A percentile compares a stretch with the other conserved stretches of the same genome.
phyloP scores from a whole-genome alignment of 805 yeast species.

The Ogataea ramenticola region DNA sequence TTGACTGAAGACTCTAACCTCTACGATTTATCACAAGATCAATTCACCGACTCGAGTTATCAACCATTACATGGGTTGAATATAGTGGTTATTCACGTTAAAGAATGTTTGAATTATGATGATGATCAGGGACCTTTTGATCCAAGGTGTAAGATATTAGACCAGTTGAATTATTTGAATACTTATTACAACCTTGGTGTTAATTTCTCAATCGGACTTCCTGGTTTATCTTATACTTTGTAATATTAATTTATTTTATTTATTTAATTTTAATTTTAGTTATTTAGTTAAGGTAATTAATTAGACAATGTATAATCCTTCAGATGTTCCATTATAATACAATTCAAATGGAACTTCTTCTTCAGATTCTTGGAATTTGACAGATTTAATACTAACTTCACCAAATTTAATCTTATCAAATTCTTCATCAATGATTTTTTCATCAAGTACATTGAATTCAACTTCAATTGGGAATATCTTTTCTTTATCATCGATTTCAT shows the following conservation, averaged over 20 bases:
- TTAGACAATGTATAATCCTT: conserved; percentile 47
- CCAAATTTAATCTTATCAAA: conserved; percentile 33
- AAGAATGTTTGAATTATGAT: conserved; percentile 29
- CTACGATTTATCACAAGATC: neutral
- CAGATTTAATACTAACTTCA: conserved; percentile 60
- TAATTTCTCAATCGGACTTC: conserved; percentile 43
- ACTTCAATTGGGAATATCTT: conserved; percentile 83
- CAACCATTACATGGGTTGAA: conserved; percentile 37
- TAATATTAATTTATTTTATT: neutral
- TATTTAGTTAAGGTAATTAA: neutral
- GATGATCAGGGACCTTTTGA: conserved; percentile 2
- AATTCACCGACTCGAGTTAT: conserved; percentile 8
- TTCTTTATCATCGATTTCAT: conserved; percentile 66
- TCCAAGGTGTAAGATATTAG: conserved; percentile 50
- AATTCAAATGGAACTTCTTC: conserved; percentile 64
- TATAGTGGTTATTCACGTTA: conserved; percentile 46
- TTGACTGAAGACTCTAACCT: neutral
- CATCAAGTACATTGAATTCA: conserved; percentile 37
- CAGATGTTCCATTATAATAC: conserved; percentile 48
- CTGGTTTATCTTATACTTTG: conserved; percentile 41
- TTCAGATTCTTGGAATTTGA: conserved; percentile 39
- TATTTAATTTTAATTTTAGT: no score
- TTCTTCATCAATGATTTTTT: conserved; percentile 18
- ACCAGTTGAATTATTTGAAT: conserved; percentile 38
- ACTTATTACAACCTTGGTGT: conserved; percentile 31